These are phyloP conservation scores for Aspergillus carbonarius DNA, from an alignment of 2,329 filamentous ascomycete species.

Conservation along the genomic window DNA sequence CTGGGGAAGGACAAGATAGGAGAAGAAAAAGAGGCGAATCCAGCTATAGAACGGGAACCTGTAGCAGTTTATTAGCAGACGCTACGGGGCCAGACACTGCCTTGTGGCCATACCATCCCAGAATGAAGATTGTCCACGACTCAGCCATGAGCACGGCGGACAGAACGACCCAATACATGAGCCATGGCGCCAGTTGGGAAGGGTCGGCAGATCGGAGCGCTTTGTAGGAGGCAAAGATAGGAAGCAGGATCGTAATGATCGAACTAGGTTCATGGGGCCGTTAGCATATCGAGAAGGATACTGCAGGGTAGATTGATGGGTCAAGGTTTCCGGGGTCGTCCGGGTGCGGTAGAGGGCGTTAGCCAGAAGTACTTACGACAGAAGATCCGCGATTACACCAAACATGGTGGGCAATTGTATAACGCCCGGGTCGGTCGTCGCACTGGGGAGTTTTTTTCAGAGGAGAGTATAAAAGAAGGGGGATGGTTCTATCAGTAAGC, in stretches of 20 bases:
- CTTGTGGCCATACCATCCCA: constrained; percentile 63
- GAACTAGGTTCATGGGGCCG: constrained; percentile 57
- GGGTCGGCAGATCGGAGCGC: constrained; percentile 90
- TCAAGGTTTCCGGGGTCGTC: background rate
- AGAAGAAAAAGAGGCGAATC: constrained; percentile 79
- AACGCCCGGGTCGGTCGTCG: background rate
- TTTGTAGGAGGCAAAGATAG: constrained; percentile 96
- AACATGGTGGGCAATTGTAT: constrained; percentile 58
- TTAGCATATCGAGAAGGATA: constrained; percentile 11
- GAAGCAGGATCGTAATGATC: constrained; percentile 85
- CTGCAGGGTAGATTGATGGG: background rate
- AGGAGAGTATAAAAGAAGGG: background rate
- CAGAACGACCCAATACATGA: constrained; percentile 98
- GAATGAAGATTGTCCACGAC: constrained; percentile 82
- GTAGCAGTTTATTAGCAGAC: background rate
- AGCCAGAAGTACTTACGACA: constrained; percentile 62
- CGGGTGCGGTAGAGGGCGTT: background rate
- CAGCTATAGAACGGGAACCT: constrained; percentile 93
- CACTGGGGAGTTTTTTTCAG: background rate
- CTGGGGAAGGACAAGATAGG: constrained; percentile 95
- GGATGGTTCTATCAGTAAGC: constrained; percentile 1
- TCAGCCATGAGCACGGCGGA: constrained; percentile 78
- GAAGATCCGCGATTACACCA: constrained; percentile 71
- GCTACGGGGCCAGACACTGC: background rate
- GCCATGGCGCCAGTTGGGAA: constrained; percentile 88